Evolutionary conservation across 2,329 filamentous ascomycete species (phyloP), one percentile per base, ranked within the genome.

Genomic region (Colletotrichum sansevieriae): DNA sequence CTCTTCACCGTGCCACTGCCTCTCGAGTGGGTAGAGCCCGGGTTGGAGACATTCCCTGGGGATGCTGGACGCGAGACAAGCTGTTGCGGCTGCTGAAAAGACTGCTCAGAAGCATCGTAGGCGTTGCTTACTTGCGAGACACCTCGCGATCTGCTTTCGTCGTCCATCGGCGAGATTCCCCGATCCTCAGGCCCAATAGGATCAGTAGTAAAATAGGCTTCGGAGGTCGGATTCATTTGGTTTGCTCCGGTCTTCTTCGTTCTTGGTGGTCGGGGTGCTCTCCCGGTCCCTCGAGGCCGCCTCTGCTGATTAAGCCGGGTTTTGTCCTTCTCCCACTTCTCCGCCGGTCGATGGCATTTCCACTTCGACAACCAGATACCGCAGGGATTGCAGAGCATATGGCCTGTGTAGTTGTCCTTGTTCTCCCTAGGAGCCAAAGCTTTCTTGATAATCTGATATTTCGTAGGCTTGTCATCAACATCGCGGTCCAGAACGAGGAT

Each of bases 291-390:
- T 65, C 83, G 82, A 78, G 83, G 87, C 73, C 80, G 83, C 59
- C 84, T 82, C 49, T 84, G 84, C 73, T 86, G 85, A 33, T 82
- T 83, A 2, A 88, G 78, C 39, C 85, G 82, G 35, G 84, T 81
- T 39, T 84, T 82, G 65, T 86, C 86, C 71, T 88, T 92, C 72
- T 91, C 91, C 95, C 95, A 99, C 72, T 91, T 90, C 70, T 95
- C 90, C 62, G 89, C 84, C 2, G 96, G 96, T 9, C 96, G 90
- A 83, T 97, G 96, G 25, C 83, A 86, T 75, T 92, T 94, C 79
- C 92, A 94, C 76, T 98, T 98, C 70, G 91, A 90, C 73, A 99
- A 90, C 94, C 94, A 99, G 47, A 99, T 90, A 18, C 96, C 96
- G 77, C 96, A 99, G 90, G 88, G 94, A 78, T 99, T 99, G 84